Base-by-base conservation (phyloP, 2,329 filamentous ascomycete species). In the Blumeria hordei region DNA sequence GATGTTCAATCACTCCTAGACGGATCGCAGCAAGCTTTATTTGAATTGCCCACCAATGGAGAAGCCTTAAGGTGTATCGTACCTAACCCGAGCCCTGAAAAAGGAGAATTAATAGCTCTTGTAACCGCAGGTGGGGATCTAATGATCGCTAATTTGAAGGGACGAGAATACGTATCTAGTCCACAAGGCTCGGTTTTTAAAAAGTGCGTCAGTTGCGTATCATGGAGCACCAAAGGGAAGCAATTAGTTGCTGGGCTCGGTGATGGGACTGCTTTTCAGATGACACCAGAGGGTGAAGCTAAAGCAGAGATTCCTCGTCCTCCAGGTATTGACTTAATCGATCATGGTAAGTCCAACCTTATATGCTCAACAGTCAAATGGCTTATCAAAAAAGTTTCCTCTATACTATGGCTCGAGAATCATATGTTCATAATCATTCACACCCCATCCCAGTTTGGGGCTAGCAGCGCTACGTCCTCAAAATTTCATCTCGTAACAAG, bases 161-260 rank as follows among this genome's bases (percentile, higher is more conserved):
- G 81, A 39, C 74, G 75, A 52, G 72, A 70, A 43, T 73, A 87
- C 47, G 65, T 75, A 8, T 69, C 71, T 36, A 76, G 77, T 1
- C 62, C 72, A 18, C 78, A 78, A 59, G 85, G 85, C 36, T 74
- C 70, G 59, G 70, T 81, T 0, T 71, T 94, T 59, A 85, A 81
- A 63, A 72, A 76, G 33, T 81, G 83, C 51, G 88, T 94, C 33
- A 88, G 81, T 64, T 92, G 84, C 63, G 76, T 86, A 6, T 82
- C 85, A 55, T 98, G 93, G 92, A 98, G 92, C 67, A 83, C 79
- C 58, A 86, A 82, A 65, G 92, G 92, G 50, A 98, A 94, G 66
- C 90, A 96, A 65, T 72, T 98, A 45, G 81, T 94, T 47, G 88
- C 86, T 60, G 92, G 93, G 14, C 72, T 92, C 61, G 80, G 74